Evolutionary conservation across 2,329 filamentous ascomycete genomes (phyloP), one percentile per base, ranked within the genome.

Genomic region (Colletotrichum lupini): DNA sequence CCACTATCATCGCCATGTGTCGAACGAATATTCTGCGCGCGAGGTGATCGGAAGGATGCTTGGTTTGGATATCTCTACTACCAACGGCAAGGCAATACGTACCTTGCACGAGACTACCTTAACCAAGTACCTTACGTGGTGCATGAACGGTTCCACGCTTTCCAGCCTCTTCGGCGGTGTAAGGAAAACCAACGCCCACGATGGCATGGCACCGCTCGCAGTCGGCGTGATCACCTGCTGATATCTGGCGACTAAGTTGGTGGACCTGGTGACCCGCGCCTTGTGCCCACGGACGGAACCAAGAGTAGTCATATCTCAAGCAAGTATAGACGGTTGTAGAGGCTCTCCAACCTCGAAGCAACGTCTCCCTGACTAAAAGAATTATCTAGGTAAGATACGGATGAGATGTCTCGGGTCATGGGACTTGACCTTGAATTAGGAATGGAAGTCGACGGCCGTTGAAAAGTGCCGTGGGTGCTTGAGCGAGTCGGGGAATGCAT

Each of bases 141-240:
- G 32, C 24, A 42, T 30, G 52, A 57, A 46, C 30, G 16, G 32
- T 19, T 42, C 24, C 52, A 22, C 62, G 30, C 22, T 26, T 16
- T 24, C 30, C 53, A 64, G 46, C 49, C 49, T 30, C 42, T 46
- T 57, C 30, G 37, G 65, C 58, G 65, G 64, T 72, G 65, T 62
- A 37, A 35, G n/a, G 49, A 5, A 7, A 26, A 37, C 24, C 16
- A 5, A 65, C 24, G 56, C 61, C 37, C 61, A 53, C 56, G 67
- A 71, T 71, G 56, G 56, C 67, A 70, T 60, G 46, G 67, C 42
- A 49, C 42, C 42, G 42, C 49, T 56, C 61, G 59, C 55, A 58
- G 35, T 30, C 46, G 67, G 60, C 67, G 56, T 66, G 67, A 57
- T 66, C 71, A 73, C 71, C 56, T 66, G 60, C 67, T 56, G 61